phyloP scores from a whole-genome alignment of 106 monocot genomes.

The Dactylorhiza incarnata region DNA sequence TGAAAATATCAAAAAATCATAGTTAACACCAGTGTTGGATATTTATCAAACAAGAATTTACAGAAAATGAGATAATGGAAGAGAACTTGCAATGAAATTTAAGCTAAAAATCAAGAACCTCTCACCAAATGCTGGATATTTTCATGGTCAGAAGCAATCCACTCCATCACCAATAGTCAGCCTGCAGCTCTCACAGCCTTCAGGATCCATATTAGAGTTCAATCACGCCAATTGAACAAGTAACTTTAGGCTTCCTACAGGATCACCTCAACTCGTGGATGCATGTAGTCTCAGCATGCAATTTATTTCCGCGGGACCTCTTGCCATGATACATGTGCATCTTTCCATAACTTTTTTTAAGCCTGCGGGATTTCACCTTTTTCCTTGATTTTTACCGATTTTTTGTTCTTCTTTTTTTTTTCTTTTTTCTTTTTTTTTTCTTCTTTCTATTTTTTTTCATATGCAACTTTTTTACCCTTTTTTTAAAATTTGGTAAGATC shows the following conservation, averaged over 20 bases:
- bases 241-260: neutral
- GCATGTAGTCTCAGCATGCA: neutral
- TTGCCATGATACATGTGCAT: neutral
- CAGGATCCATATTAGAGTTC: constrained; percentile 6
- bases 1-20: no score
- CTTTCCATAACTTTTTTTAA: neutral
- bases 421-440: neutral
- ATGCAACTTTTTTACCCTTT: constrained; percentile 9
- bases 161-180: constrained; percentile 6
- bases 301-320: neutral
- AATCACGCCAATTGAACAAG: constrained; percentile 1
- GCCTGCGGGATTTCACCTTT: neutral
- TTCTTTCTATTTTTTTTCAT: neutral
- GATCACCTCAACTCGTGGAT: neutral
- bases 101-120: constrained; percentile 25
- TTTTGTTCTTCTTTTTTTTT: neutral
- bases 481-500: neutral
- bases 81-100: neutral
- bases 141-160: constrained; percentile 4
- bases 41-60: neutral
- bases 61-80: neutral
- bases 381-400: neutral
- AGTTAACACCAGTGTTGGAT: neutral
- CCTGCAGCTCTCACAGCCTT: constrained; percentile 2
- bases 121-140: constrained; percentile 23